Conservation (phyloP, 192 early-diverging fungal species). For the Podila clonocystis region DNA sequence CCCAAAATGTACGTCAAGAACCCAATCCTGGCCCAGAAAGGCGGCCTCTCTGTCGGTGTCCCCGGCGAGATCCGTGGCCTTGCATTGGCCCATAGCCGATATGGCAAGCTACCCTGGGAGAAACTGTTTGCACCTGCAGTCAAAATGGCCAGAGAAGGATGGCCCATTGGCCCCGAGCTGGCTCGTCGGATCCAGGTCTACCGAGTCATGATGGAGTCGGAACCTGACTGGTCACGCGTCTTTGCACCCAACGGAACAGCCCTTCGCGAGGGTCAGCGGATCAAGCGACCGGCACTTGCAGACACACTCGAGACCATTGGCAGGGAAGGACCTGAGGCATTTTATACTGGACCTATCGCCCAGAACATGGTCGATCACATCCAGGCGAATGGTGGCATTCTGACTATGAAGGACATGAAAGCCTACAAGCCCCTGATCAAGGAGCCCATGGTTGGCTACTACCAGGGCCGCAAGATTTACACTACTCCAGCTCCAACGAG, state of each 20-base stretch:
- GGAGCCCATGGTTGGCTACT: constrained; percentile 69
- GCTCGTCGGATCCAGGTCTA: constrained; percentile 33
- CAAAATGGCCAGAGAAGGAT: constrained; percentile 77
- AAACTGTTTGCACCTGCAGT: constrained; percentile 82
- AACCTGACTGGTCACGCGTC: constrained; percentile 29
- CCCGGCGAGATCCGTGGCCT: constrained; percentile 95
- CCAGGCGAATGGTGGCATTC: constrained; percentile 73
- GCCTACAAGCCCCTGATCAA: constrained; percentile 70
- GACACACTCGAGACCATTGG: constrained; percentile 63
- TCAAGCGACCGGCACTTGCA: constrained; percentile 60
- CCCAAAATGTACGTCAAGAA: constrained; percentile 84
- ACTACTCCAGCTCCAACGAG: constrained; percentile 75
- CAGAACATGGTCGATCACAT: constrained; percentile 71
- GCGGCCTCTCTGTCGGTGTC: constrained; percentile 79
- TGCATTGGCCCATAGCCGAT: constrained; percentile 77
- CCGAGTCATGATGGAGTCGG: constrained; percentile 17
- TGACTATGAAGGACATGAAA: constrained; percentile 79
- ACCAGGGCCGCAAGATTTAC: constrained; percentile 75
- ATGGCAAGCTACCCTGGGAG: constrained; percentile 87
- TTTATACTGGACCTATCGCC: constrained; percentile 74
- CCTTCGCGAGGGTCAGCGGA: constrained; percentile 30
- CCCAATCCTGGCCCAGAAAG: constrained; percentile 72
- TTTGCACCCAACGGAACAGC: constrained; percentile 26
- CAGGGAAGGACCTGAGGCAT: constrained; percentile 58
- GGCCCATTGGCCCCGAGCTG: constrained; percentile 60